Percentiles rank a stretch among this genome's conserved stretches.
These are phyloP conservation scores for Schizochytrium sp. DNA, from an alignment of 108 stramenopile species.

Conservation along the genomic window DNA sequence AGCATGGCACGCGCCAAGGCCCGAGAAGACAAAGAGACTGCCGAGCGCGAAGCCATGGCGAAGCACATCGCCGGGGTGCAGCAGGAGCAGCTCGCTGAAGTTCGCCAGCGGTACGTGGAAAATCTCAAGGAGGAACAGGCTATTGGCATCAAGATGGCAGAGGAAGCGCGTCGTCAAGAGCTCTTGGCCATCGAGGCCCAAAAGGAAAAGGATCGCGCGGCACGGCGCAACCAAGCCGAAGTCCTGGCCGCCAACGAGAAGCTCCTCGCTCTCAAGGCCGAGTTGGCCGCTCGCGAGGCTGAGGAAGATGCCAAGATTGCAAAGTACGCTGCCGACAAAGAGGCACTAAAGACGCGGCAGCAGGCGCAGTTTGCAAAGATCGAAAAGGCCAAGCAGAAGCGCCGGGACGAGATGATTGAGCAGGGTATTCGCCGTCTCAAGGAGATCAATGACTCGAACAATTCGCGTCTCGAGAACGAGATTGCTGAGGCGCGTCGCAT, in stretches of 20 bases:
- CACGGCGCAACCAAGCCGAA: neutral
- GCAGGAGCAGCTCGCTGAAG: neutral
- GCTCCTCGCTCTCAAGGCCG: neutral
- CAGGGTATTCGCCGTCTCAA: neutral
- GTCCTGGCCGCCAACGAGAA: neutral
- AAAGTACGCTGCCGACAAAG: neutral
- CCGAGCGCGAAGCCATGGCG: neutral
- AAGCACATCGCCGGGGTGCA: neutral
- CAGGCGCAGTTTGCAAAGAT: constrained; percentile 16
- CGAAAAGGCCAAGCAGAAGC: neutral
- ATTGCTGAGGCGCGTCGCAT: neutral
- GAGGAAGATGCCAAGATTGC: constrained; percentile 7
- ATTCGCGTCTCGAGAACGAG: neutral
- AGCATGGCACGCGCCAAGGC: neutral
- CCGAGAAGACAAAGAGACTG: neutral
- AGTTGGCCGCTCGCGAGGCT: neutral
- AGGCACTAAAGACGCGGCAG: neutral
- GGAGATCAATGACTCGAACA: neutral
- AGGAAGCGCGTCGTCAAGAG: neutral
- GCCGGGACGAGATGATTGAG: constrained; percentile 7
- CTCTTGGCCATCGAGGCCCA: neutral
- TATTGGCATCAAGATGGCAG: neutral
- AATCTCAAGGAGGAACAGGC: neutral
- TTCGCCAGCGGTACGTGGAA: neutral
- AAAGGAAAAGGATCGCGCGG: neutral